Percentiles rank a stretch among this genome's conserved stretches.
These are phyloP conservation scores for Trichoderma semiorbis DNA, from an alignment of 2,329 filamentous ascomycete species.

Conservation along the genomic window DNA sequence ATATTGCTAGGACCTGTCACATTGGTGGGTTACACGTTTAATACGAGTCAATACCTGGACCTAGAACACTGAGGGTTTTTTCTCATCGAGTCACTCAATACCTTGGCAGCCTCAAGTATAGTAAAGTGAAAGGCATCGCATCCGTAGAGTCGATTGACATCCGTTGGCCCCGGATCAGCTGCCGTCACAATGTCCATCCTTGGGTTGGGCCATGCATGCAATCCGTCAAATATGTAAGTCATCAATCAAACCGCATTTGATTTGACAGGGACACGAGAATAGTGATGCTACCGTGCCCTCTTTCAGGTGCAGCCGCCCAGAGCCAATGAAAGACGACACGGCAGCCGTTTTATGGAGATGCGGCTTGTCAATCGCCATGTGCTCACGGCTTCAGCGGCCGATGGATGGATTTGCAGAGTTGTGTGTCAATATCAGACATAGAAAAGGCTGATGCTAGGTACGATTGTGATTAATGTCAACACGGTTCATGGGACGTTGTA, in stretches of 20 bases:
- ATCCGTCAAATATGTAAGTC: background rate
- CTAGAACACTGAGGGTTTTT: background rate
- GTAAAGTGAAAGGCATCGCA: background rate
- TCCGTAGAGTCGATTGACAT: background rate
- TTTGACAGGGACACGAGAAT: conserved; percentile 8
- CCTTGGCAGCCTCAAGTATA: background rate
- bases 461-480: background rate
- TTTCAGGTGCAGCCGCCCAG: background rate
- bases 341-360: background rate
- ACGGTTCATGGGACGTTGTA: background rate
- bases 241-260: background rate
- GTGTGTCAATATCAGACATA: background rate
- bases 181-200: background rate
- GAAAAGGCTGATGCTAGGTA: background rate
- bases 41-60: background rate
- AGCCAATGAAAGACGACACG: background rate
- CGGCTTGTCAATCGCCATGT: background rate
- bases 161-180: background rate
- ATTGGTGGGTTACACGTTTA: background rate
- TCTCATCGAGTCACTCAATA: background rate
- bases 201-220: background rate
- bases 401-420: background rate
- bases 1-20: background rate
- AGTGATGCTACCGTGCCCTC: background rate
- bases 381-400: background rate